Evolutionary conservation across 768 basidiomycete species (phyloP).

Genomic region (Pisolithus tinctorius): DNA sequence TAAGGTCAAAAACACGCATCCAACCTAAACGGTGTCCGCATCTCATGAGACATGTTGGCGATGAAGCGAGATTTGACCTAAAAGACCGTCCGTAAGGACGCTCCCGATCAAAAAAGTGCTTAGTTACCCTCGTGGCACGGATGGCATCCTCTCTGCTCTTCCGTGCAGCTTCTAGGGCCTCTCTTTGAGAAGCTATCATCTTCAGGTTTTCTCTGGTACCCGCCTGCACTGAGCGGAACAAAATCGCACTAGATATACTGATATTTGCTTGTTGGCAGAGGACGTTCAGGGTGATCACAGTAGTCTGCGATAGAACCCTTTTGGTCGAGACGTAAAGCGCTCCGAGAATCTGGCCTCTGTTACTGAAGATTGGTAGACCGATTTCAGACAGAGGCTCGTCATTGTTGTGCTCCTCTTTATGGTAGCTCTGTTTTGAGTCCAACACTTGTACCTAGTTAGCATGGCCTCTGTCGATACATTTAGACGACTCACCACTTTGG

Average conservation of each 20-base stretch:
- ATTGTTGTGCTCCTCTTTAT: conserved; percentile 51
- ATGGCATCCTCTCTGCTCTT: conserved; percentile 66
- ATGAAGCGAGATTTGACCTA: conserved; percentile 76
- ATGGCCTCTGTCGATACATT: not conserved
- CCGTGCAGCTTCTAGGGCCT: conserved; percentile 63
- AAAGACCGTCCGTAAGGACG: not conserved
- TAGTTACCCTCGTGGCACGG: conserved; percentile 59
- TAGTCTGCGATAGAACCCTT: conserved; percentile 57
- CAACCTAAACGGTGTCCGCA: conserved; percentile 68
- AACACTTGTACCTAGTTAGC: conserved; percentile 36
- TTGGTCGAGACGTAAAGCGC: conserved; percentile 62
- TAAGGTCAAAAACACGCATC: not conserved
- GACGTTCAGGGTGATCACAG: conserved; percentile 53
- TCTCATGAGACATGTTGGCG: conserved; percentile 72
- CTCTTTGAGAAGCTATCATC: conserved; percentile 68
- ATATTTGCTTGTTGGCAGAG: conserved; percentile 72
- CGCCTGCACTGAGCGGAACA: conserved; percentile 68
- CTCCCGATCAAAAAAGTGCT: not conserved
- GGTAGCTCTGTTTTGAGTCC: conserved; percentile 57
- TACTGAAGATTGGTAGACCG: conserved; percentile 68
- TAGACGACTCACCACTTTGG: conserved; percentile 46
- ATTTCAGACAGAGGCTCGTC: conserved; percentile 64
- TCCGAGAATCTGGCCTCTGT: conserved; percentile 70
- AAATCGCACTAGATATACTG: conserved; percentile 66
- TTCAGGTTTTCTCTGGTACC: conserved; percentile 69